Base-by-base conservation (phyloP, 805 yeast species). In the Myxozyma melibiosi region DNA sequence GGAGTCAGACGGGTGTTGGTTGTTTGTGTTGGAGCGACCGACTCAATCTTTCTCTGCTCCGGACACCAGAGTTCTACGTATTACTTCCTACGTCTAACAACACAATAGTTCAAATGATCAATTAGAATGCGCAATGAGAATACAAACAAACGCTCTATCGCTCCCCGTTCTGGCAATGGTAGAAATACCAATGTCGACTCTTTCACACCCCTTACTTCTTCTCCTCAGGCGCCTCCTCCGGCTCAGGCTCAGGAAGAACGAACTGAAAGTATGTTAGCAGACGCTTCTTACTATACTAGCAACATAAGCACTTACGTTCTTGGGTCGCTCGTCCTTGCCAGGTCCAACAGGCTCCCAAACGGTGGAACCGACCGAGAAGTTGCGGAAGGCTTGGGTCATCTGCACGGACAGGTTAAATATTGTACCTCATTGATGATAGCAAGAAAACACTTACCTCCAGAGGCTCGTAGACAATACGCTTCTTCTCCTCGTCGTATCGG, bases 281-380 rank as follows among this genome's bases (percentile, higher is more conserved):
- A 18, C 27, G 7, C 11, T 9, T 33, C 22, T 13, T n/a, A 14
- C 8, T 14, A n/a, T 8, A 42, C 8, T 30, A 34, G 8, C 16
- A 49, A 27, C 24, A 41, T 16, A 13, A 25, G 25, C 16, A 57
- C 64, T 37, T 49, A 60, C 64, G 13, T 49, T 51, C 61, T 84
- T 90, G 5, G 96, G 96, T 24, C 92, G 83, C 65, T 79, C 82
- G 71, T 89, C 96, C 61, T 81, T 78, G 68, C 96, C 96, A 18
- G 84, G 86, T 56, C 96, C 96, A 65, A 88, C 92, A 65, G 86
- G 96, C 73, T 89, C 96, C 94, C 96, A 89, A 46, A 86, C 90
- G 31, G 92, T 83, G 9, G 92, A 84, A 45, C 96, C 96, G 45
- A 88, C 95, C 27, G 87, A 78, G 76, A 89, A 89, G 78, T 88